Conservation (phyloP, 2,329 filamentous ascomycete genomes). For the Drechslera avenae region DNA sequence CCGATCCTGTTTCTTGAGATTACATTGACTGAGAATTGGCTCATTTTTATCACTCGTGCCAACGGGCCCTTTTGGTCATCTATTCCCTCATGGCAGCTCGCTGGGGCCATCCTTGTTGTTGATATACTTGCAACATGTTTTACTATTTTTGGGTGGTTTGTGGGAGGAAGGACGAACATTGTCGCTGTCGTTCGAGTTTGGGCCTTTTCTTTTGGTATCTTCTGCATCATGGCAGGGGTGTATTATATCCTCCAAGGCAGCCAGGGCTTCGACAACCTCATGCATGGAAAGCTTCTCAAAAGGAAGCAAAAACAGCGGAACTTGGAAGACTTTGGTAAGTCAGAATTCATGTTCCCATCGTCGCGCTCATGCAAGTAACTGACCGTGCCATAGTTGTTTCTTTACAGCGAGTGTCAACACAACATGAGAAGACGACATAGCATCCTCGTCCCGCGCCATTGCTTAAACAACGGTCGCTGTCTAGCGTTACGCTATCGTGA, state of each 20-base stretch:
- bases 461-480: background rate
- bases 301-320: slow-evolving; percentile 81
- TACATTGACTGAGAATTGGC: slow-evolving; percentile 90
- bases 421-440: slow-evolving; percentile 87
- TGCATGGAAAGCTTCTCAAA: slow-evolving; percentile 88
- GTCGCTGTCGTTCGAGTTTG: slow-evolving; percentile 87
- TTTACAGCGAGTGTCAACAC: slow-evolving; percentile 85
- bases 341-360: slow-evolving; percentile 29
- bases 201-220: slow-evolving; percentile 89
- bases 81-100: slow-evolving; percentile 83
- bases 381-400: slow-evolving; percentile 72
- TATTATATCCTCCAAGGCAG: slow-evolving; percentile 84
- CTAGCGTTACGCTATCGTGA: background rate
- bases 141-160: slow-evolving; percentile 84
- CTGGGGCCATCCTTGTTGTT: slow-evolving; percentile 77
- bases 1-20: slow-evolving; percentile 88
- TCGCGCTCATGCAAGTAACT: slow-evolving; percentile 43
- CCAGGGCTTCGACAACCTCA: slow-evolving; percentile 83
- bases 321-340: slow-evolving; percentile 85
- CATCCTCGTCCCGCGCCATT: background rate
- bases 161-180: slow-evolving; percentile 71
- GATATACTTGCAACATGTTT: slow-evolving; percentile 86
- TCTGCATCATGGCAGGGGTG: slow-evolving; percentile 78
- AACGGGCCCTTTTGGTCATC: slow-evolving; percentile 93
- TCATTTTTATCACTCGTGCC: slow-evolving; percentile 94